Conservation (phyloP, 768 basidiomycete species). For the Boletus tomentosulus region DNA sequence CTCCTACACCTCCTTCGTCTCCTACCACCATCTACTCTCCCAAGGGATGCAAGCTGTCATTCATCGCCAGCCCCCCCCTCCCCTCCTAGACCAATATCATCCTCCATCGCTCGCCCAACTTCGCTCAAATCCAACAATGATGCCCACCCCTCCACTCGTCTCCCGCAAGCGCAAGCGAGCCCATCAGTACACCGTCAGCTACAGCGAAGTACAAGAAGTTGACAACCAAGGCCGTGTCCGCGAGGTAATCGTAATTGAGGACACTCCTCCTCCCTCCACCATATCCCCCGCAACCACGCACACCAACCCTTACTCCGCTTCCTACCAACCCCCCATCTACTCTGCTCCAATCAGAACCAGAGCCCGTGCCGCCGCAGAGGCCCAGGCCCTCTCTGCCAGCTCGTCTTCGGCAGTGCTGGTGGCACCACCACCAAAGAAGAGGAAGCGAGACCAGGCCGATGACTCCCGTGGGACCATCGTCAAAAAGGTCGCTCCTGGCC, state of each 20-base stretch:
- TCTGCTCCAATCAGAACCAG: slow-evolving; percentile 78
- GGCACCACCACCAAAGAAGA: slow-evolving; percentile 76
- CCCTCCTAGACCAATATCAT: slow-evolving; percentile 62
- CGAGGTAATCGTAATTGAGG: slow-evolving; percentile 91
- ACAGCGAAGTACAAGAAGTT: slow-evolving; percentile 85
- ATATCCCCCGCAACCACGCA: slow-evolving; percentile 72
- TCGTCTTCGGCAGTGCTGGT: slow-evolving; percentile 60
- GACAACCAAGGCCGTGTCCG: slow-evolving; percentile 72
- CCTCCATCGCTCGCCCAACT: slow-evolving; percentile 50
- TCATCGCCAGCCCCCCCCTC: slow-evolving; percentile 55
- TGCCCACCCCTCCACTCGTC: slow-evolving; percentile 67
- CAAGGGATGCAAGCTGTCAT: slow-evolving; percentile 71
- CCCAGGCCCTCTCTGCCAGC: slow-evolving; percentile 67
- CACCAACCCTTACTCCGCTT: slow-evolving; percentile 68
- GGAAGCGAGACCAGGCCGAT: slow-evolving; percentile 73
- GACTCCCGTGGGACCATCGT: slow-evolving; percentile 63
- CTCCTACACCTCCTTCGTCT: slow-evolving; percentile 7
- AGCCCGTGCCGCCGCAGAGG: slow-evolving; percentile 83
- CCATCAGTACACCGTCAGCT: slow-evolving; percentile 77
- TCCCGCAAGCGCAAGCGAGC: slow-evolving; percentile 82
- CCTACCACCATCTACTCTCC: slow-evolving; percentile 49
- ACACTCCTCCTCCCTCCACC: slow-evolving; percentile 77
- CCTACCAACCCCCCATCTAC: slow-evolving; percentile 74
- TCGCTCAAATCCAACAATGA: slow-evolving; percentile 50
- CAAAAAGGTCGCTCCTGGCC: slow-evolving; percentile 55